phyloP scores from a whole-genome alignment of 2,329 filamentous ascomycete species.

The Sclerotinia glacialis region DNA sequence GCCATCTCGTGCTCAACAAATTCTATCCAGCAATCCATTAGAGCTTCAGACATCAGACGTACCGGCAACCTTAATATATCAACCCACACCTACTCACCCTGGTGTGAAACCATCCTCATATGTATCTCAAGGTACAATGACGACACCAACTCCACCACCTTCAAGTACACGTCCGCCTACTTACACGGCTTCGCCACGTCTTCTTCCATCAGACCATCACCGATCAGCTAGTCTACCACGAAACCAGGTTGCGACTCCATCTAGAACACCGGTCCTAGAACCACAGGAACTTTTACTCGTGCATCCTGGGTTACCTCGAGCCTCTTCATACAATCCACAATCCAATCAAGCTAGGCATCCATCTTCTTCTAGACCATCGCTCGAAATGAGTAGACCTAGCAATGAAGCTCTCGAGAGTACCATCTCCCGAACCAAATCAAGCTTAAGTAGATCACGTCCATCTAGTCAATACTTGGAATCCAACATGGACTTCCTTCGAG shows the following conservation, averaged over 20 bases:
- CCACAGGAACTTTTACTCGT: constrained; percentile 31
- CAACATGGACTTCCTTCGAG: constrained; percentile 77
- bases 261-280: constrained; percentile 27
- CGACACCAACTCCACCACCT: constrained; percentile 52
- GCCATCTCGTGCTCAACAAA: constrained; percentile 54
- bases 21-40: constrained; percentile 59
- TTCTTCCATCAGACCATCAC: constrained; percentile 42
- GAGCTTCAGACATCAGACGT: constrained; percentile 53
- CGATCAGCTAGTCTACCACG: constrained; percentile 51
- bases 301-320: constrained; percentile 29
- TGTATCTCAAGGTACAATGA: constrained; percentile 80
- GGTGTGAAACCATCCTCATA: constrained; percentile 27
- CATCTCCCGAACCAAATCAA: constrained; percentile 61
- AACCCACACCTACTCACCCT: constrained; percentile 41
- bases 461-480: constrained; percentile 80
- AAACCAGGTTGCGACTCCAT: constrained; percentile 29
- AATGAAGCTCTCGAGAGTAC: constrained; percentile 57
- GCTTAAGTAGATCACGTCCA: constrained; percentile 68
- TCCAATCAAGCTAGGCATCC: constrained; percentile 43
- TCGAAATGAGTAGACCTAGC: constrained; percentile 67
- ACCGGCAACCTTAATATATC: constrained; percentile 39
- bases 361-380: constrained; percentile 61
- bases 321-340: constrained; percentile 41
- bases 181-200: constrained; percentile 28
- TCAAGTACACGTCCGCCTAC: constrained; percentile 30